A percentile compares a stretch with the other conserved stretches of the same genome.
These are phyloP conservation scores for Leptodontidium sp. DNA, from an alignment of 2,329 filamentous ascomycete species.

Conservation along the genomic window DNA sequence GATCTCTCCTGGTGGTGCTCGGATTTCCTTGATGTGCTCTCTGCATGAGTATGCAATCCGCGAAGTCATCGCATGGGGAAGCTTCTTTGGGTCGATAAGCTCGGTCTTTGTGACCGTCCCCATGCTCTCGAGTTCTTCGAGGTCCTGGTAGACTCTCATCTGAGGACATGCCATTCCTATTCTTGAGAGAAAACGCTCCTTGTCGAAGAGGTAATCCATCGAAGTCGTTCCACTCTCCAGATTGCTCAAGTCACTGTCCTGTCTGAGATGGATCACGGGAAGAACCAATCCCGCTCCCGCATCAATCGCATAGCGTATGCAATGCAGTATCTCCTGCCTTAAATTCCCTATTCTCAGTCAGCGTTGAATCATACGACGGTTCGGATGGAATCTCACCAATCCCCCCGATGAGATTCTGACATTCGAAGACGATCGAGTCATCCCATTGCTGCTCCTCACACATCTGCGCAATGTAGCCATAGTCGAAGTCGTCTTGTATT, in stretches of 20 bases:
- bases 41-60: constrained; percentile 10
- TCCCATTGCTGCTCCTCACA: constrained; percentile 10
- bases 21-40: constrained; percentile 12
- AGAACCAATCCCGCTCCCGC: constrained; percentile 24
- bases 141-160: constrained; percentile 27
- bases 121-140: constrained; percentile 23
- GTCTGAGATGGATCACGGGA: constrained; percentile 21
- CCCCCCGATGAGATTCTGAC: constrained; percentile 18
- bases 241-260: constrained; percentile 14
- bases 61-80: constrained; percentile 16
- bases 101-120: constrained; percentile 20
- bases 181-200: constrained; percentile 20
- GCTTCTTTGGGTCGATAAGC: constrained; percentile 18
- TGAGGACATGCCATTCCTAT: constrained; percentile 26
- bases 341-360: constrained; percentile 16
- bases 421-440: constrained; percentile 11
- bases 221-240: constrained; percentile 20
- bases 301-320: constrained; percentile 26
- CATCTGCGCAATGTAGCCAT: constrained; percentile 11
- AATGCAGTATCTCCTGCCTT: constrained; percentile 25
- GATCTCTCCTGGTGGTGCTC: constrained; percentile 24
- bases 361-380: not conserved
- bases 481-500: constrained; percentile 5
- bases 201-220: constrained; percentile 32
- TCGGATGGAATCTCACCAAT: constrained; percentile 1